Conservation (phyloP, 2,329 filamentous ascomycete genomes). For the Fusarium sterilihyphosum region DNA sequence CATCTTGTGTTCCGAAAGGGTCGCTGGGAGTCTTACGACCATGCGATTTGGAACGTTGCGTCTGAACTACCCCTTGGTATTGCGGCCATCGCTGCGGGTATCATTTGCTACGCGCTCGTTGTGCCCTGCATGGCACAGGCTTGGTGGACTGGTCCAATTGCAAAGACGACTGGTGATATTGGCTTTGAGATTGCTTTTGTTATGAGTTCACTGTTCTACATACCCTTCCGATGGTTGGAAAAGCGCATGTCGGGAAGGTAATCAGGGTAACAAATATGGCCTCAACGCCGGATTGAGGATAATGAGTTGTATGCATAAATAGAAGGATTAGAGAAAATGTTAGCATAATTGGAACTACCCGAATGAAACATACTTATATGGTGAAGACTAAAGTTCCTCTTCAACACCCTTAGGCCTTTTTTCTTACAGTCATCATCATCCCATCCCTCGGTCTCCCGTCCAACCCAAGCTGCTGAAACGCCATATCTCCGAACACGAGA, state of each 20-base stretch:
- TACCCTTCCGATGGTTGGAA: conserved; percentile 59
- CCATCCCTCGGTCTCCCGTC: conserved; percentile 33
- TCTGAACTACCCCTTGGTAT: conserved; percentile 56
- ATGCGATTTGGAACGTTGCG: conserved; percentile 59
- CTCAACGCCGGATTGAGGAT: conserved; percentile 6
- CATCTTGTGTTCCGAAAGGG: conserved; percentile 59
- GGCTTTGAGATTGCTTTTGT: conserved; percentile 72
- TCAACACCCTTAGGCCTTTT: neutral
- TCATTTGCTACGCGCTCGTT: conserved; percentile 61
- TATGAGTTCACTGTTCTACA: conserved; percentile 58
- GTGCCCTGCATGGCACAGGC: conserved; percentile 69
- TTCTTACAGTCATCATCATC: conserved; percentile 39
- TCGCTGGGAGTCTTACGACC: conserved; percentile 57
- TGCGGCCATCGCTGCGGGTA: conserved; percentile 57
- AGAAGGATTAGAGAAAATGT: conserved; percentile 11
- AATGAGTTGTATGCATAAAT: conserved; percentile 5
- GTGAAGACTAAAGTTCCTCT: neutral
- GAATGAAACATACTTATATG: neutral
- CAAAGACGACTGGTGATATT: conserved; percentile 68
- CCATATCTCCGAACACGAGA: conserved; percentile 34
- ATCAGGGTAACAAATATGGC: neutral
- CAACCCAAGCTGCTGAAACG: conserved; percentile 35
- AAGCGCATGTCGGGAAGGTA: conserved; percentile 47
- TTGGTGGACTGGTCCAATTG: conserved; percentile 71
- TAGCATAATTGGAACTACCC: neutral